Base-by-base conservation (phyloP, 768 basidiomycete species). In the Nevesoporus exiguus region DNA sequence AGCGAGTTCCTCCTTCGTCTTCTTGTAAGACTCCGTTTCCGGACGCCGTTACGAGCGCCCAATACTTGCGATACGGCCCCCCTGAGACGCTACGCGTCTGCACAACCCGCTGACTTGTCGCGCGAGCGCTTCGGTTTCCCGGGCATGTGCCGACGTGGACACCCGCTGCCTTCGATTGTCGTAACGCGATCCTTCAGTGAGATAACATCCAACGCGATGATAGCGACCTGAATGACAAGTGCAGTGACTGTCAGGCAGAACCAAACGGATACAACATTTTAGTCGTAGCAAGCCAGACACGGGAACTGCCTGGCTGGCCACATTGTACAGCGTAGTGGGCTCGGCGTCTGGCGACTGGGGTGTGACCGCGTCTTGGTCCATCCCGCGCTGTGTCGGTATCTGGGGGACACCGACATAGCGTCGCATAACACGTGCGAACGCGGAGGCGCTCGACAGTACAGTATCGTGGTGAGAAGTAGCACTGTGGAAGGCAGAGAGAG, bases 111-210 rank as follows among this genome's bases (percentile, higher is more conserved):
- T 39, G 27, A 66, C 24, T 30, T 43, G 57, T 47, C 36, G 57
- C 14, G 27, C n/a, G 36, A 61, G 51, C 6, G 24, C 45, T 19
- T 55, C 54, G 5, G 40, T 44, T 14, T 49, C 55, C 29, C 27
- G 47, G 11, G 15, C 40, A 29, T 31, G 47, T 1, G 9, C n/a
- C 22, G 22, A 29, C 15, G 22, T 27, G 1, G 29, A 24, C 3
- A 47, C 2, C 39, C 43, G 50, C 0, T 47, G 10, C 48, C 51
- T 43, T 66, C 66, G 42, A 61, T 40, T 5, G 33, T 37, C 17
- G 49, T 29, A 21, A 66, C 19, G 15, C 66, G 61, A 49, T 59
- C 51, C 57, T 56, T 56, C 47, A 66, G 61, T 0, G 50, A 48
- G n/a, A 58, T 49, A 29, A 68, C 34, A 2, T 55, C 57, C 29